Conservation (phyloP, 768 basidiomycete species). For the Lactifluus volemus region DNA sequence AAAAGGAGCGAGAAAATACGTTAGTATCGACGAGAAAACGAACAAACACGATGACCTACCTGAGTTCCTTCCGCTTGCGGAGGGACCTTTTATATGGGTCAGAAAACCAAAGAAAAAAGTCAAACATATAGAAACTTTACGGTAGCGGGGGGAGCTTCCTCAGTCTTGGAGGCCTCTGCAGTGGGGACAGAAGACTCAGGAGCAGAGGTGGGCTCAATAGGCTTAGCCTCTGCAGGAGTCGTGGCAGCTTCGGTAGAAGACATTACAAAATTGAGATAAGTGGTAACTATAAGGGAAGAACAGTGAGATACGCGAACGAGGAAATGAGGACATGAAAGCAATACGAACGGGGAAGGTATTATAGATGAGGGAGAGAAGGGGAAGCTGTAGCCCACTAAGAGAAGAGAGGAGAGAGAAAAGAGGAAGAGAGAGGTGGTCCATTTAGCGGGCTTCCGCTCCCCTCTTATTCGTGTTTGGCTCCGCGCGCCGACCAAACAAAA, state of each 20-base stretch:
- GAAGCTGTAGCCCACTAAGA: constrained; percentile 25
- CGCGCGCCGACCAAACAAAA: constrained; percentile 28
- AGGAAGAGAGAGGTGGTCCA: constrained; percentile 20
- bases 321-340: not conserved
- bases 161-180: constrained; percentile 35
- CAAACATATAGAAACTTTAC: constrained; percentile 23
- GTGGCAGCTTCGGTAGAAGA: constrained; percentile 57
- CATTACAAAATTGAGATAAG: constrained; percentile 49
- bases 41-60: constrained; percentile 24
- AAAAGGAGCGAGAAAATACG: not conserved
- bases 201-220: constrained; percentile 32
- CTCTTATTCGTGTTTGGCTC: constrained; percentile 31
- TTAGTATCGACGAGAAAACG: not conserved
- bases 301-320: not conserved
- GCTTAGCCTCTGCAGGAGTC: constrained; percentile 44
- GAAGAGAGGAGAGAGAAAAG: constrained; percentile 27
- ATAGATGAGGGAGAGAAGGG: constrained; percentile 54
- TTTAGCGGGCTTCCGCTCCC: constrained; percentile 24
- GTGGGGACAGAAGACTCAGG: constrained; percentile 27
- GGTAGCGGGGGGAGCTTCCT: constrained; percentile 30
- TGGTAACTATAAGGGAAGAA: not conserved
- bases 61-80: constrained; percentile 34
- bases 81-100: constrained; percentile 28
- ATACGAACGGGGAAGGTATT: constrained; percentile 29
- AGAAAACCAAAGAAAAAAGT: constrained; percentile 7